Evolutionary conservation across 2,329 filamentous ascomycete genomes (phyloP), one percentile per base, ranked within the genome.

Genomic region (Claviceps lovelessii): DNA sequence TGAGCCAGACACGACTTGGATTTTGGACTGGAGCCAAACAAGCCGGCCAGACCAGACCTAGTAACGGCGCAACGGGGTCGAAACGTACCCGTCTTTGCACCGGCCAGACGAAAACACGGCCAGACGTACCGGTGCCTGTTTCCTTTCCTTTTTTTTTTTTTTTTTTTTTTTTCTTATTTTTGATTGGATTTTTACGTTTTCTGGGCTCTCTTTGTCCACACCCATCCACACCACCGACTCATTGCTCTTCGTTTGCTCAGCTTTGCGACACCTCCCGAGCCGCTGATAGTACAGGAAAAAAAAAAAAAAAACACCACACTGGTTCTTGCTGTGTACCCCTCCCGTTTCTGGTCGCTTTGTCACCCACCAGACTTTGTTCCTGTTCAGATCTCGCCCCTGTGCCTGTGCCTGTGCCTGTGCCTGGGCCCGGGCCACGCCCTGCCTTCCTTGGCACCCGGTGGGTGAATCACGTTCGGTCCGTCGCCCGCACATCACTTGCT

Each of bases 401-500:
- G 13, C 51, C 15, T 15, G 31, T 47, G 19, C 42, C 44, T 33
- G 31, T 33, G 31, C 51, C 29, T 37, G 51, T 28, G 19, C 51
- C 11, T 5, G 31, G 37, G 31, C 44, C 44, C 37, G 42, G 31
- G 44, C 46, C 46, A 15, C 31, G 39, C 15, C 31, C 46, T 49
- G 52, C 45, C 52, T 54, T 54, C 17, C 46, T n/a, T 42, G 41
- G 23, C 37, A 31, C 9, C 49, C n/a, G 39, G 31, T 31, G 48
- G 39, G 31, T 31, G 48, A 33, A 33, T 33, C 31, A 33, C 51
- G 46, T 11, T 17, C 17, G 49, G 46, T 17, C 19, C 52, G 46
- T 46, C 50, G 46, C 28, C 33, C 39, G 44, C 50, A 46, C 50
- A 45, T 62, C 61, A 61, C 62, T 59, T 52, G 58, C 35, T 49